phyloP scores from a whole-genome alignment of 805 yeast species.

The Dipodascopsis uninucleata region DNA sequence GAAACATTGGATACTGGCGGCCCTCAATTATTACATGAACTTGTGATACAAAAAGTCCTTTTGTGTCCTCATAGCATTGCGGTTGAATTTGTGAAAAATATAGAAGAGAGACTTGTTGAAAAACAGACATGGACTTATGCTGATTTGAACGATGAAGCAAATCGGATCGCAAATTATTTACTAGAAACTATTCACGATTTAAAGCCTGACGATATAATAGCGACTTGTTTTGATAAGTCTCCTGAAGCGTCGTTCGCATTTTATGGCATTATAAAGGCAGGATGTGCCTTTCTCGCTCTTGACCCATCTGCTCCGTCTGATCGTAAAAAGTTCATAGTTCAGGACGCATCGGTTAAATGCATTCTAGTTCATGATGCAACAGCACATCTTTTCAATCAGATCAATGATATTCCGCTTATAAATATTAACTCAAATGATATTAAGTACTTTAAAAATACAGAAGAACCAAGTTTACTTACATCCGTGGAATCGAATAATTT shows the following conservation, averaged over 20 bases:
- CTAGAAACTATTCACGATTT: conserved; percentile 1
- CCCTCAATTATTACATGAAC: conserved; percentile 20
- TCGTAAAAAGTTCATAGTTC: conserved; percentile 23
- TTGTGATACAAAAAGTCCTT: conserved; percentile 25
- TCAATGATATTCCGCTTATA: too few species aligned
- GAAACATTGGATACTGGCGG: conserved; percentile 6
- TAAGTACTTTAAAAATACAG: too few species aligned
- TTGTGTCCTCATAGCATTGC: conserved; percentile 19
- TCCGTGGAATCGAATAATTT: conserved; percentile 15
- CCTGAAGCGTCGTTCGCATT: conserved; percentile 30
- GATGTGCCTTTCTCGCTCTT: conserved; percentile 29
- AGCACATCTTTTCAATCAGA: too few species aligned
- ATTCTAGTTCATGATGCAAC: conserved; percentile 20
- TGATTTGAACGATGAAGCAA: conserved; percentile 24
- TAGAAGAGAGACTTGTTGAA: conserved; percentile 2
- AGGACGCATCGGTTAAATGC: conserved; percentile 24
- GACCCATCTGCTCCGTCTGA: conserved; percentile 29
- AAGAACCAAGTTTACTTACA: too few species aligned
- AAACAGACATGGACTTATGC: conserved; percentile 24
- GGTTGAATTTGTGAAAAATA: conserved; percentile 23
- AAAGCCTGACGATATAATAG: conserved; percentile 15
- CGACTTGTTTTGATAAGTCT: conserved; percentile 30
- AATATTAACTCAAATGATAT: too few species aligned
- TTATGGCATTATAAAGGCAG: conserved; percentile 29
- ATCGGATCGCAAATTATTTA: conserved; percentile 25